Base-by-base conservation (phyloP, 352 stramenopile genomes). In the Phytophthora agathidicida region DNA sequence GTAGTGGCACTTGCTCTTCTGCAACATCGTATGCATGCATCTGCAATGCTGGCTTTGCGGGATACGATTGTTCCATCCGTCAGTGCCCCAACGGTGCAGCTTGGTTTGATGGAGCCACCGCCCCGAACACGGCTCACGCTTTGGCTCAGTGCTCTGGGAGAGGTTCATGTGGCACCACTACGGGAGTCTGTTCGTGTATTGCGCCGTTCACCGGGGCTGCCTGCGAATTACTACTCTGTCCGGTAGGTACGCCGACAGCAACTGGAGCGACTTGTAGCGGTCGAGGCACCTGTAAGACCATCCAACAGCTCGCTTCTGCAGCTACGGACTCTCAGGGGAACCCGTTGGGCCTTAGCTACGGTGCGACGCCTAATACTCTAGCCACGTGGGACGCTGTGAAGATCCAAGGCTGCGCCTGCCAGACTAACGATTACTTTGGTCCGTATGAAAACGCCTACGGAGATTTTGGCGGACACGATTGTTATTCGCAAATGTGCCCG, bases 301-400 rank as follows among this genome's bases (percentile, higher is more conserved):
- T 97, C 67, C 53, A 84, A 47, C 70, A 90, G 51, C 70, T 93
- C 33, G 80, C 86, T 4, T 20, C 50, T 1, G 63, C 67, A 11
- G 65, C 83, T 0, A 70, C 64, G 4, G 64, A 65, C 17, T 28
- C 43, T 3, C 67, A 84, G 20, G 82, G 78, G 26, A 73, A 81
- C 37, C 42, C 69, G 2, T 53, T 82, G 8, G 76, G 83, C 3
- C 43, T 85, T 31, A 84, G 76, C n/a, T 91, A 93, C 48, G 81
- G 79, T 5, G 59, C 71, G n/a, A 89, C 77, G 16, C 47, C 82
- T 38, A 89, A 90, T 55, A 75, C 58, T 0, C 42, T 66, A 2
- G 41, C 70, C 1, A 88, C 80, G 8, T 98, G 92, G 92, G 92
- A 98, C 57, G 75, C 71, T 38, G 74, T 83, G 46, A 85, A 92